A percentile compares a stretch with the other conserved stretches of the same genome.
These are phyloP conservation scores for Wickerhamiella bombiphila DNA, from an alignment of 805 yeast species.

Conservation along the genomic window DNA sequence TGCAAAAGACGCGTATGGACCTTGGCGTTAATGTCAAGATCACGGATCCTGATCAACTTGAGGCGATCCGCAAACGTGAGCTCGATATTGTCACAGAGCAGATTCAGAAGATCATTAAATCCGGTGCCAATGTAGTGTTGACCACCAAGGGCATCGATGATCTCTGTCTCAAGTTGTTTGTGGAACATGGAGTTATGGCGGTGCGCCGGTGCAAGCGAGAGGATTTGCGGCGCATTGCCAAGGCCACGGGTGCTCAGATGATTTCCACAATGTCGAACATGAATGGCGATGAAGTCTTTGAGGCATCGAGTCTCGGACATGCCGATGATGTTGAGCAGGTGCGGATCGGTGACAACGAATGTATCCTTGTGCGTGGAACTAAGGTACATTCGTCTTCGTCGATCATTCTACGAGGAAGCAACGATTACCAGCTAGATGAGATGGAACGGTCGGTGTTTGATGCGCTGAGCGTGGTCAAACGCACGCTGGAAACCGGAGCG, in stretches of 20 bases:
- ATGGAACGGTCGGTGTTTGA: conserved; percentile 97
- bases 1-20: conserved; percentile 95
- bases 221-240: conserved; percentile 89
- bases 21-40: conserved; percentile 95
- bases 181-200: conserved; percentile 84
- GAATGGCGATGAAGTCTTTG: conserved; percentile 92
- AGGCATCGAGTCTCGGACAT: conserved; percentile 64
- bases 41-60: conserved; percentile 94
- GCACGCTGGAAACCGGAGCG: conserved; percentile 84
- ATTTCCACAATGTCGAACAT: conserved; percentile 76
- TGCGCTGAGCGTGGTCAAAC: conserved; percentile 83
- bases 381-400: conserved; percentile 84
- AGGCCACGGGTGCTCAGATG: conserved; percentile 95
- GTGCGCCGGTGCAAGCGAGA: conserved; percentile 96
- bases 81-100: conserved; percentile 73
- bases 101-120: conserved; percentile 59
- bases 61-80: conserved; percentile 79
- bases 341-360: conserved; percentile 89
- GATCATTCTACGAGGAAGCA: conserved; percentile 86
- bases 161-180: conserved; percentile 77
- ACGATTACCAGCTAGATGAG: conserved; percentile 86
- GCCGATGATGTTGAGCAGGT: conserved; percentile 89
- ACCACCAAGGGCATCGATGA: conserved; percentile 95
- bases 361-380: conserved; percentile 81
- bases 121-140: conserved; percentile 86